phyloP scores from a whole-genome alignment of 2,329 filamentous ascomycete species.

The Aspergillus phoenicis region DNA sequence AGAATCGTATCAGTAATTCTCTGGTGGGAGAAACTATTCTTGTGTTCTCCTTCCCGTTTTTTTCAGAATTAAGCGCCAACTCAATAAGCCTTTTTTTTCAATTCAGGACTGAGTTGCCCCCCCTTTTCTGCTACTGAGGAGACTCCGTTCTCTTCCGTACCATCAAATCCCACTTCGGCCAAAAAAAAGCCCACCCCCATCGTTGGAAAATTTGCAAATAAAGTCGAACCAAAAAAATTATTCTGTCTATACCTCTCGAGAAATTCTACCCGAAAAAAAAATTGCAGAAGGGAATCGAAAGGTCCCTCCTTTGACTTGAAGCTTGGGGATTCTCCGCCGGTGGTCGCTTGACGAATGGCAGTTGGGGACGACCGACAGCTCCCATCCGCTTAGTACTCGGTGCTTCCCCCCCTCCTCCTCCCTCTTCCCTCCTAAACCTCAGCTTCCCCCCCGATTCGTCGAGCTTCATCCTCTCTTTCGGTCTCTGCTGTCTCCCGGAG shows the following conservation, averaged over 20 bases:
- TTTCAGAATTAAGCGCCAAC: constrained; percentile 2
- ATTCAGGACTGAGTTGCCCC: constrained; percentile 11
- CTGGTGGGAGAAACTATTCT: background rate
- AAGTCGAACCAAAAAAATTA: background rate
- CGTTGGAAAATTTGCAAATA: background rate
- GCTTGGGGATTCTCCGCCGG: constrained; percentile 17
- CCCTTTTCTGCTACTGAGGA: constrained; percentile 15
- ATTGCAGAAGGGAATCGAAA: constrained; percentile 9
- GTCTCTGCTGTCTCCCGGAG: constrained; percentile 15
- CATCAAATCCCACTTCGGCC: constrained; percentile 16
- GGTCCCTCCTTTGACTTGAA: constrained; percentile 10
- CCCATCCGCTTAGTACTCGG: constrained; percentile 26
- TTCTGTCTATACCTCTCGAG: background rate
- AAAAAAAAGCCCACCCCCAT: background rate
- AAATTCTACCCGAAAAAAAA: constrained; percentile 1
- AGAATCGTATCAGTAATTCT: background rate
- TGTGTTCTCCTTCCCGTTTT: background rate
- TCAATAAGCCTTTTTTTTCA: background rate
- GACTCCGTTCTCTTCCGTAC: constrained; percentile 19
- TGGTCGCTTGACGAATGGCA: constrained; percentile 23
- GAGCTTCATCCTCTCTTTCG: constrained; percentile 26
- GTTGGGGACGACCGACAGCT: constrained; percentile 26
- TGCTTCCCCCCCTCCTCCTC: constrained; percentile 24
- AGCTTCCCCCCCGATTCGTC: constrained; percentile 15
- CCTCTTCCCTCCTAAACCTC: constrained; percentile 17